phyloP scores from a whole-genome alignment of 495 filamentous ascomycete genomes.

The Penicillium canariense region DNA sequence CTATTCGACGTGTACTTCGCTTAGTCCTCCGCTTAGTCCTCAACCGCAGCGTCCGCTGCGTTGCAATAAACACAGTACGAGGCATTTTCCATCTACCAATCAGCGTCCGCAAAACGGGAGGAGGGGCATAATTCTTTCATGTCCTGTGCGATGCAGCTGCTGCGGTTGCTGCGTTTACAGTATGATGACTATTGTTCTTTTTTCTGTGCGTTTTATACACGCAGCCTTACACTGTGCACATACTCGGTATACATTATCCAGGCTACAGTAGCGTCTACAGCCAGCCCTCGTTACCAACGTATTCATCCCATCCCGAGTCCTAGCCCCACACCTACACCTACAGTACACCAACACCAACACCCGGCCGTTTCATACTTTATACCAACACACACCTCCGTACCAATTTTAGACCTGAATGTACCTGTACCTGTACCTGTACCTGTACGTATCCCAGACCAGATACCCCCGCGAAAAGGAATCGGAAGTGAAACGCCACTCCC shows the following conservation, averaged over 20 bases:
- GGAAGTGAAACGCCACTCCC: neutral
- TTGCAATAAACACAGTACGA: constrained; percentile 15
- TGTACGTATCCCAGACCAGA: too few relatives aligned
- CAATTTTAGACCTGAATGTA: too few relatives aligned
- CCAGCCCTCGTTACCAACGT: too few relatives aligned
- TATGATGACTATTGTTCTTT: neutral
- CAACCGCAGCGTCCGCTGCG: neutral
- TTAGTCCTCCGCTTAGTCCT: neutral
- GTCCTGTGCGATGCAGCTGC: neutral
- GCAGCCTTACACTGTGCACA: too few relatives aligned
- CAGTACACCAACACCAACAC: too few relatives aligned
- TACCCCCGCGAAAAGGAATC: neutral
- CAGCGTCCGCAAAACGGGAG: neutral
- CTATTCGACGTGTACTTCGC: neutral
- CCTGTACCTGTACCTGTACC: neutral
- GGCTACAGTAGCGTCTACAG: too few relatives aligned
- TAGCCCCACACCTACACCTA: too few relatives aligned
- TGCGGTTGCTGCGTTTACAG: neutral
- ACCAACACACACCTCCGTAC: too few relatives aligned
- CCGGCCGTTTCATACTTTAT: too few relatives aligned
- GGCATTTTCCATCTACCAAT: constrained; percentile 24
- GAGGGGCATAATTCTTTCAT: neutral
- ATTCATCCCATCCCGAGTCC: too few relatives aligned
- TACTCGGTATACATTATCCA: too few relatives aligned
- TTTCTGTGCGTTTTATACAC: too few relatives aligned